Evolutionary conservation across 2,329 filamentous ascomycete genomes (phyloP), one percentile per base, ranked within the genome.

Genomic region (Truncatella angustata): DNA sequence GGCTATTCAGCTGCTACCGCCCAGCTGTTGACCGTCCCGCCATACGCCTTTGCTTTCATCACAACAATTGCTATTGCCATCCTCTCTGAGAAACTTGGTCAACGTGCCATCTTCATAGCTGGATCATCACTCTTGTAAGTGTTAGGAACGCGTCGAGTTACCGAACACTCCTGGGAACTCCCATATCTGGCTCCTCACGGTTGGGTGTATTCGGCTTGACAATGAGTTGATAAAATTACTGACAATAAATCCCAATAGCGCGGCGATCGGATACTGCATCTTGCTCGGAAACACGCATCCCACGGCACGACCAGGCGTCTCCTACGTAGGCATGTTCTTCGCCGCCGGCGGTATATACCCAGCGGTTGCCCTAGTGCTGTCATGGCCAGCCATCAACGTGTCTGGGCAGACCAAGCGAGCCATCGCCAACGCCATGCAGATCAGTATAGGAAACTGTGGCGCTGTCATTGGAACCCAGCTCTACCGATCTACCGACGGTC

Each of bases 351-450:
- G 86, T 0, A 88, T 89, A 57, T 89, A 87, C 62, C 85, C 85
- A 0, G 79, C 82, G 0, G 79, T 77, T 0, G 84, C 84, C 0
- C 75, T 88, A 2, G 79, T 84, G 0, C 72, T 90, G 0, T 84
- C 81, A 1, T 90, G 86, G 86, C 84, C 85, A 0, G 85, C 86
- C 2, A 87, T 87, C 64, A 89, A 90, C 53, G 83, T 90, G 0
- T 85, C 82, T 0, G 84, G 85, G 0, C 85, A 88, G 66, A 87
- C 84, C 0, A 90, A 90, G 66, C 75, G 86, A 1, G 84, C 82
- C 1, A 82, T 85, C 4, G 83, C 82, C 2, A 88, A 85, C 44
- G 86, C 82, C 0, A 82, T 90, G 79, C 85, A 88, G 59, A 88
- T 90, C 52, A 85, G 81, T 9, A 84, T 90, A 47, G 87, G 86